phyloP scores from a whole-genome alignment of 2,329 filamentous ascomycete species.

The Cryphonectria parasitica region DNA sequence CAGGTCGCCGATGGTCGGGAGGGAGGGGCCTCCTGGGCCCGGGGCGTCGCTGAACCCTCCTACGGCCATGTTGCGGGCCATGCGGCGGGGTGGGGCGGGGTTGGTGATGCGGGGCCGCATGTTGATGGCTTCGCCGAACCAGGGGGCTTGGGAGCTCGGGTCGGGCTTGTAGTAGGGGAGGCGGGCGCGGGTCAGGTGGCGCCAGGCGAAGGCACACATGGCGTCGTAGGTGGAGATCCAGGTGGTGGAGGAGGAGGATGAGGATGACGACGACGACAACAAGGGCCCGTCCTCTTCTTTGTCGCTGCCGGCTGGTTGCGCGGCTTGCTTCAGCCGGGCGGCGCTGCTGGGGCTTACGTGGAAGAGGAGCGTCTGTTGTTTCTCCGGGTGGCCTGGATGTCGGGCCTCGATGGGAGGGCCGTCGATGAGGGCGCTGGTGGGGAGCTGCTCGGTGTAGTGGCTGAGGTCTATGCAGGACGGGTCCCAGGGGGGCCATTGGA shows the following conservation, averaged over 20 bases:
- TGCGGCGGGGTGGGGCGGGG: conserved; percentile 39
- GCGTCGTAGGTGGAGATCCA: conserved; percentile 53
- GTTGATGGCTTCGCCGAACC: conserved; percentile 39
- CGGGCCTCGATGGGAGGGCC: conserved; percentile 35
- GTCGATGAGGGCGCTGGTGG: conserved; percentile 32
- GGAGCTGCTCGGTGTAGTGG: conserved; percentile 35
- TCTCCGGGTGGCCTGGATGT: conserved; percentile 32
- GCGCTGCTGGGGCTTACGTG: conserved; percentile 50
- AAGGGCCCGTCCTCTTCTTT: neutral
- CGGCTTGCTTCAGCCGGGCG: conserved; percentile 38
- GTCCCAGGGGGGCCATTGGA: conserved; percentile 41
- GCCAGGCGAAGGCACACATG: conserved; percentile 46
- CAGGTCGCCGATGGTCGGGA: conserved; percentile 32
- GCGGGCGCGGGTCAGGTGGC: conserved; percentile 34
- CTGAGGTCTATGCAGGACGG: conserved; percentile 40
- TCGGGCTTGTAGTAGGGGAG: conserved; percentile 19
- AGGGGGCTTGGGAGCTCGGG: conserved; percentile 38
- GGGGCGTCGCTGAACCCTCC: conserved; percentile 6
- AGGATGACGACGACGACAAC: too few species aligned
- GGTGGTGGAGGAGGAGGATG: neutral
- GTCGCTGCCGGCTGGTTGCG: neutral
- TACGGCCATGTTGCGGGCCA: conserved; percentile 39
- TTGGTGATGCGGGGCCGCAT: conserved; percentile 42
- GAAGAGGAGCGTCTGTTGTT: conserved; percentile 40
- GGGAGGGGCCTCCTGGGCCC: neutral